Percentiles rank a stretch among this genome's conserved stretches.
phyloP scores from a whole-genome alignment of 2,329 filamentous ascomycete genomes.

The Fusarium domesticum region DNA sequence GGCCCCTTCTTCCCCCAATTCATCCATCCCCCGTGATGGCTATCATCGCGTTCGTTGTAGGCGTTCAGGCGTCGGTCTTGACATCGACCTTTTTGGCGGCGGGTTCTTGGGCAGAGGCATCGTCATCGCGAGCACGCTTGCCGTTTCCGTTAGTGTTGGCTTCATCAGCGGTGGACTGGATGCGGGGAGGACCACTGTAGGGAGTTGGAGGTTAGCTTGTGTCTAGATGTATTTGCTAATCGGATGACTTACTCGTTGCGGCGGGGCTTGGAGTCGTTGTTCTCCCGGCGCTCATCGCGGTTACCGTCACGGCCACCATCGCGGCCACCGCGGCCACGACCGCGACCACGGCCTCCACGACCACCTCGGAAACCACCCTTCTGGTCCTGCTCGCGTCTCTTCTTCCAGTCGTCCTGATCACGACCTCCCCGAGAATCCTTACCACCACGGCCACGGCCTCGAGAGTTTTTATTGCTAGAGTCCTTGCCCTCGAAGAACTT shows the following conservation, averaged over 20 bases:
- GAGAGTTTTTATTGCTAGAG: conserved; percentile 36
- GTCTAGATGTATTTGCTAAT: neutral
- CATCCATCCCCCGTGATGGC: conserved; percentile 4
- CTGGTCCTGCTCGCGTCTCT: conserved; percentile 60
- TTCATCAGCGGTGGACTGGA: conserved; percentile 45
- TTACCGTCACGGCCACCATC: conserved; percentile 41
- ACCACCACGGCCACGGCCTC: conserved; percentile 38
- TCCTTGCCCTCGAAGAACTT: conserved; percentile 51
- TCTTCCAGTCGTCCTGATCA: conserved; percentile 61
- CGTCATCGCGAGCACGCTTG: conserved; percentile 57
- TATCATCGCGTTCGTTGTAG: neutral
- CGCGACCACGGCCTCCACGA: conserved; percentile 42
- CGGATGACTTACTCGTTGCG: conserved; percentile 26
- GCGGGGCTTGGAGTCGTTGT: conserved; percentile 26
- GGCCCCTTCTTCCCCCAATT: conserved; percentile 1
- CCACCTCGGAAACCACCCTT: conserved; percentile 55
- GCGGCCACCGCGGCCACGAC: conserved; percentile 43
- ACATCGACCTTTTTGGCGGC: conserved; percentile 62
- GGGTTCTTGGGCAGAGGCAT: conserved; percentile 41
- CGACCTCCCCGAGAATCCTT: conserved; percentile 39
- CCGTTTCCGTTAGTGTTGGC: conserved; percentile 37
- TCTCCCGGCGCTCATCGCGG: conserved; percentile 32
- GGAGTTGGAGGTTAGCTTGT: conserved; percentile 13
- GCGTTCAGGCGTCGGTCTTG: conserved; percentile 38
- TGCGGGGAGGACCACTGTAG: conserved; percentile 36